Base-by-base conservation (phyloP, 2,329 filamentous ascomycete genomes). In the Ceratocystis colombiana region DNA sequence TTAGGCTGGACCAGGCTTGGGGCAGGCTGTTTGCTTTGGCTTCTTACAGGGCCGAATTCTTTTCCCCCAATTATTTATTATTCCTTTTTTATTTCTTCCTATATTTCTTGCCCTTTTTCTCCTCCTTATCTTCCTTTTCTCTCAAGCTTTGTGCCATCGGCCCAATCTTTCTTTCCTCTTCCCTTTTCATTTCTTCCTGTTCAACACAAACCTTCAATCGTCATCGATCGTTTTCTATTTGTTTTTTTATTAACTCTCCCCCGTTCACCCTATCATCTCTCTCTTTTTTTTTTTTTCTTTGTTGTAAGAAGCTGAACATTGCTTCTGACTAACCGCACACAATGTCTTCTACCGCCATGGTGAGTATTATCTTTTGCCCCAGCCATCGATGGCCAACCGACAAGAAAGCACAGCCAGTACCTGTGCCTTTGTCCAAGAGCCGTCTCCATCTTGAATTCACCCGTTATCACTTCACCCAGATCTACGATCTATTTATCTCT, bases 331-430 rank as follows among this genome's bases (percentile, higher is more conserved):
- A 59, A n/a, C 7, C 55, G 30, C n/a, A 62, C 64, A 66, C 61
- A 44, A 66, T 66, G 64, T n/a, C 33, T 37, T 3, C 64, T 28
- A 66, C 45, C 64, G 48, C 64, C 45, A 66, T 66, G 64, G 64
- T 66, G 44, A 62, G 64, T 66, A 17, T 44, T 45, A 55, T 55
- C 37, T 15, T 64, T 41, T 41, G 48, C 46, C 55, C 57, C 28
- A 15, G 8, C 17, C 12, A n/a, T 59, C 55, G 55, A 59, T 30
- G 55, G n/a, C 28, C 55, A n/a, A 37, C 15, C 55, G 15, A 37
- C 17, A 59, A 37, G 55, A 28, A 30, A 37, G 28, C 28, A 59
- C 33, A 17, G 30, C 17, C 28, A 7, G 12, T 59, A 28, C 28
- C 55, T 59, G 12, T 59, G 55, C 28, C 55, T 59, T 22, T 55